Evolutionary conservation across 1,284 basidiomycete species (phyloP), one percentile per base, ranked within the genome.

Genomic region (Thecaphora thlaspeos): DNA sequence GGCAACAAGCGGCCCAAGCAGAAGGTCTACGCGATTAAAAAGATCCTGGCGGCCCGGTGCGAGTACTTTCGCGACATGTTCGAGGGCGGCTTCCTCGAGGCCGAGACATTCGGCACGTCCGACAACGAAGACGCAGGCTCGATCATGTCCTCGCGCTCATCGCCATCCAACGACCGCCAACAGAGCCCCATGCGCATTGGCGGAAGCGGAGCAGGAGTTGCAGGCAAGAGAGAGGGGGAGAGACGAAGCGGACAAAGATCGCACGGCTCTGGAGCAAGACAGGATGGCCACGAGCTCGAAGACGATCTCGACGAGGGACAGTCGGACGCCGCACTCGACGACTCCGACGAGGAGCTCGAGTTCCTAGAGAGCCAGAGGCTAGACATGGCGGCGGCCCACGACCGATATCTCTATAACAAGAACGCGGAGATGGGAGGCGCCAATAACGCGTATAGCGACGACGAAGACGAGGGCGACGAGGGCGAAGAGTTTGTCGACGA

Each of bases 11-110:
- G 53, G 10, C 59, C 76, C 39, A 66, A 65, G 42, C 62, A 68
- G 26, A 54, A 64, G 45, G 61, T 80, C 19, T 80, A 77, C 50
- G 79, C 79, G 0, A 78, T 77, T 43, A 78, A 77, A 45, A 80
- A 80, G 54, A 75, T 80, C 36, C 68, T 80, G 5, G 66, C 72
- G 9, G 69, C 72, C 9, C 61, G 79, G 2, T 73, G 73, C 52
- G 77, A 80, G 42, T 80, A 79, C 55, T 78, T 78, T 34, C 55
- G 68, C 9, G 66, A 62, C 46, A 77, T 75, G 71, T 75, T 75
- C 38, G 70, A 68, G 18, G 61, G 71, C 38, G 71, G 71, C 10
- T 75, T 75, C 41, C 50, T 61, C 41, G 73, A 75, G 40, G 70
- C 64, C 24, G 76, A 77, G 43, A 65, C 68, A 17, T 69, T 40